Percentiles rank a stretch among this genome's conserved stretches.
Evolutionary conservation across 2,329 filamentous ascomycete species (phyloP).

Genomic region (Trichoderma sp.): DNA sequence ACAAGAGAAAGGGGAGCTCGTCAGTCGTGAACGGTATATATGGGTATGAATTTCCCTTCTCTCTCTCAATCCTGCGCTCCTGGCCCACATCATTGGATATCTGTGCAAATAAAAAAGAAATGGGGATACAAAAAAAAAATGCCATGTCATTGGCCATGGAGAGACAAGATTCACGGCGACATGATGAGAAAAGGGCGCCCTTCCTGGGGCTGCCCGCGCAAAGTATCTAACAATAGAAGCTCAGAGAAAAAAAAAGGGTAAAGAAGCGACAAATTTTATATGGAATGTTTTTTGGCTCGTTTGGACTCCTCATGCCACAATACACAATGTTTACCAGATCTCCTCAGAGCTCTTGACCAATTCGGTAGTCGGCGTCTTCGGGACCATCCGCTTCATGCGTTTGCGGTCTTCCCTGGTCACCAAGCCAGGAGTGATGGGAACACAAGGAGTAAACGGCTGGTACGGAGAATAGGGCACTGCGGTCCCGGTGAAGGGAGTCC

Average conservation of each 20-base stretch:
- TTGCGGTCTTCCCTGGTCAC: constrained; percentile 72
- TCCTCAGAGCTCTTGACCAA: constrained; percentile 66
- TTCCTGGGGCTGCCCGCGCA: constrained; percentile 29
- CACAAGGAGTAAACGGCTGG: constrained; percentile 74
- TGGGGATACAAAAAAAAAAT: not conserved
- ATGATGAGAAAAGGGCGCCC: constrained; percentile 30
- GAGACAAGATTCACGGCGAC: constrained; percentile 34
- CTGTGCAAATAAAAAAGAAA: constrained; percentile 4
- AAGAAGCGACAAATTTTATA: not conserved
- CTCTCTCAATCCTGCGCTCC: constrained; percentile 19
- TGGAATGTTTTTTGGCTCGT: constrained; percentile 19
- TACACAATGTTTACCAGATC: constrained; percentile 55
- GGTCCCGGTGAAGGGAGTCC: constrained; percentile 63
- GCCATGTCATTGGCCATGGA: not conserved
- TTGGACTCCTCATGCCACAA: not conserved
- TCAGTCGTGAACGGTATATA: constrained; percentile 21
- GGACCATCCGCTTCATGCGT: constrained; percentile 65
- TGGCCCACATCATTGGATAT: constrained; percentile 16
- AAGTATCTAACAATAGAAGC: constrained; percentile 35
- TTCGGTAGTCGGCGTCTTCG: constrained; percentile 63
- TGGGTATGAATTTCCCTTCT: constrained; percentile 22
- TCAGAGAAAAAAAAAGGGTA: not conserved
- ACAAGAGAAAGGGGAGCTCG: constrained; percentile 16
- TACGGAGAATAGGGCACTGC: constrained; percentile 75
- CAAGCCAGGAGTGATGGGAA: constrained; percentile 75